phyloP scores from a whole-genome alignment of 2,329 filamentous ascomycete species.

The Mycosphaerella arachidis region DNA sequence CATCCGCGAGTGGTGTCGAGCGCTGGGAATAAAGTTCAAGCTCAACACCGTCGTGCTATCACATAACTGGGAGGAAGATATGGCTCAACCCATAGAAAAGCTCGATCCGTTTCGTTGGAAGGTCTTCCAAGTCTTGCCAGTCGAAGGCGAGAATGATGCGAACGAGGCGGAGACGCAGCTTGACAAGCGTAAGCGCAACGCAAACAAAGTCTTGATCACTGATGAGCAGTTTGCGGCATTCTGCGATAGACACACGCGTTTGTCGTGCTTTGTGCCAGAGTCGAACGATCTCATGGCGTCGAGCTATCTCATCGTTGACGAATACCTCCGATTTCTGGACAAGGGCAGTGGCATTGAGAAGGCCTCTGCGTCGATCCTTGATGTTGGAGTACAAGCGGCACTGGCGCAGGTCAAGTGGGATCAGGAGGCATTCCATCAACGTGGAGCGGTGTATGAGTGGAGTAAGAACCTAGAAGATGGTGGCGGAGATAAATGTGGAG shows the following conservation, averaged over 20 bases:
- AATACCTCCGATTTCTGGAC: conserved; percentile 50
- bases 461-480: neutral
- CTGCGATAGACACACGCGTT: conserved; percentile 41
- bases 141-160: conserved; percentile 51
- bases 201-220: conserved; percentile 43
- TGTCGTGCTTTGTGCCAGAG: conserved; percentile 46
- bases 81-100: conserved; percentile 31
- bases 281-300: conserved; percentile 49
- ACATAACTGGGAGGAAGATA: conserved; percentile 47
- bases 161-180: conserved; percentile 8
- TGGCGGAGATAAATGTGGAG: conserved; percentile 6
- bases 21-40: conserved; percentile 52
- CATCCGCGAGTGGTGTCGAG: conserved; percentile 39
- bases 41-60: conserved; percentile 53
- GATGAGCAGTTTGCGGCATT: conserved; percentile 47
- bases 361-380: conserved; percentile 38
- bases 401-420: conserved; percentile 47
- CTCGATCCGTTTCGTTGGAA: conserved; percentile 53
- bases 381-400: conserved; percentile 46
- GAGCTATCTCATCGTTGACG: conserved; percentile 51
- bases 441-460: conserved; percentile 52
- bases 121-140: conserved; percentile 52
- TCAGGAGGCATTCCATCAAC: conserved; percentile 39
- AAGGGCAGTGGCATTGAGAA: conserved; percentile 34
- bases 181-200: conserved; percentile 32